Conservation (phyloP, 2,329 filamentous ascomycete species). For the Bertia moriformis region DNA sequence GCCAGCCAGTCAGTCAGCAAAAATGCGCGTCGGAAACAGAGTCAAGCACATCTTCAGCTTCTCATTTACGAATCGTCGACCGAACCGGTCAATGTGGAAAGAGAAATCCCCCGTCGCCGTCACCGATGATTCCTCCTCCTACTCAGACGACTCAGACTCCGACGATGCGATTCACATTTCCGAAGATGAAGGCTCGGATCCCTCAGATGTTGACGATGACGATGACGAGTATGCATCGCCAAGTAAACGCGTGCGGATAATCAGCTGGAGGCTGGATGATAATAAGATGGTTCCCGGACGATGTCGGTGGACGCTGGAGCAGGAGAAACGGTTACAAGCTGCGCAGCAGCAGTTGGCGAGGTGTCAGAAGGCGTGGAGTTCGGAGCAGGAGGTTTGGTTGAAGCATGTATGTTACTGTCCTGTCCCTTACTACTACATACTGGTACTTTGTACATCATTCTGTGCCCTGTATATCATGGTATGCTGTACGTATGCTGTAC, state of each 20-base stretch:
- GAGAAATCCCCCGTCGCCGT: too few species aligned
- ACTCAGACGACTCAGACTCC: too few species aligned
- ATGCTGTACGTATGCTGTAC: too few species aligned
- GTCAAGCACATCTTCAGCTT: too few species aligned
- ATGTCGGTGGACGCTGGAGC: neutral
- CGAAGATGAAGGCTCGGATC: neutral
- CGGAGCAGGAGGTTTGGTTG: constrained; percentile 18
- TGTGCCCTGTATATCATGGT: too few species aligned
- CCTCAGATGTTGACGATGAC: neutral
- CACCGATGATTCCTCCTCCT: too few species aligned
- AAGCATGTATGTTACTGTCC: constrained; percentile 11
- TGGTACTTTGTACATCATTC: too few species aligned
- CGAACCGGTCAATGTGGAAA: too few species aligned
- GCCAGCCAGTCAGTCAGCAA: too few species aligned
- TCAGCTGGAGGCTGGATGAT: neutral
- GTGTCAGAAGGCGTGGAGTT: constrained; percentile 19
- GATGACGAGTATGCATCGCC: constrained; percentile 10
- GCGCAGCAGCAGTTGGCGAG: constrained; percentile 12
- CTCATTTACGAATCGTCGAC: too few species aligned
- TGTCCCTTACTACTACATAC: too few species aligned
- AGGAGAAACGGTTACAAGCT: constrained; percentile 8
- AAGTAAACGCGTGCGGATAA: neutral
- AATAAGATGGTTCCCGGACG: neutral
- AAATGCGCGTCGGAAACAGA: too few species aligned
- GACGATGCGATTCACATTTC: neutral